phyloP scores from a whole-genome alignment of 2,329 filamentous ascomycete species.

The Trichoderma harzianum region DNA sequence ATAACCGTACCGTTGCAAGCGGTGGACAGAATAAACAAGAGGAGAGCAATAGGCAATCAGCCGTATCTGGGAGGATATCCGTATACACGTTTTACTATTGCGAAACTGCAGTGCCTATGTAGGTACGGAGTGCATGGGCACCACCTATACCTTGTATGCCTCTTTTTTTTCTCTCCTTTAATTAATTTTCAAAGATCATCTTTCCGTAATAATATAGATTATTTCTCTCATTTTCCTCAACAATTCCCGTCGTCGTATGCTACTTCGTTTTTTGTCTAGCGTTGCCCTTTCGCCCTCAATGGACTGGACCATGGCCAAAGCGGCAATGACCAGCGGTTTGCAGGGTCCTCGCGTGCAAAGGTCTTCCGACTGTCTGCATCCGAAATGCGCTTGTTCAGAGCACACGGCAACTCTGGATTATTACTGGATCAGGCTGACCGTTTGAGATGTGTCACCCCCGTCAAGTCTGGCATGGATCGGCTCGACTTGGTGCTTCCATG shows the following conservation, averaged over 20 bases:
- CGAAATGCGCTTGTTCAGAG: background rate
- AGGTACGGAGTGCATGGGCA: background rate
- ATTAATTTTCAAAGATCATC: background rate
- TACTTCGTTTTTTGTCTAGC: background rate
- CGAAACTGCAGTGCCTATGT: background rate
- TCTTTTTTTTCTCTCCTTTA: too few relatives aligned
- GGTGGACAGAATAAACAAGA: background rate
- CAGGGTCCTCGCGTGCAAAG: slow-evolving; percentile 2
- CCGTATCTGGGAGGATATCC: background rate
- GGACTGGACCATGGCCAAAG: background rate
- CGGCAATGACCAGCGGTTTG: background rate
- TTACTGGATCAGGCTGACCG: slow-evolving; percentile 10
- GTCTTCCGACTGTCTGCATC: slow-evolving; percentile 5
- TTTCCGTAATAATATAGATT: background rate
- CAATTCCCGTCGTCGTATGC: background rate
- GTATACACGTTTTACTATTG: background rate
- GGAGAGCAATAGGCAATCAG: background rate
- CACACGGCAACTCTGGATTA: background rate
- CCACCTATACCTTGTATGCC: background rate
- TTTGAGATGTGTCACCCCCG: slow-evolving; percentile 10
- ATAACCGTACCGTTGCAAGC: background rate
- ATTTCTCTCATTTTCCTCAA: background rate
- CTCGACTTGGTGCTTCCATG: slow-evolving; percentile 6
- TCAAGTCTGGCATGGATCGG: slow-evolving; percentile 9
- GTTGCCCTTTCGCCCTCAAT: background rate